phyloP scores from a whole-genome alignment of 371 early-diverging fungal species.

The Haplosporangium sp. region DNA sequence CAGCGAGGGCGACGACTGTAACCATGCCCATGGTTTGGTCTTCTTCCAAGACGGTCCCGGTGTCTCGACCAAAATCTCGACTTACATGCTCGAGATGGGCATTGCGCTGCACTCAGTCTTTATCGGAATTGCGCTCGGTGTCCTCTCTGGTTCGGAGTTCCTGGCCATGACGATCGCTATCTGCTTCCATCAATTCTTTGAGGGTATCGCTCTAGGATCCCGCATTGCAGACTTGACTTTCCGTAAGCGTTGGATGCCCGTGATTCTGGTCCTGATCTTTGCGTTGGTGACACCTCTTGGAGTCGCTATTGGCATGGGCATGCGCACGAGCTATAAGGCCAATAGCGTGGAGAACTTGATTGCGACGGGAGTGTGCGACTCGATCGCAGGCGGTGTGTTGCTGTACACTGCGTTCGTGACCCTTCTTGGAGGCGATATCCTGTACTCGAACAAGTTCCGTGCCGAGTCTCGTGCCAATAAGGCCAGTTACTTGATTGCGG shows the following conservation, averaged over 20 bases:
- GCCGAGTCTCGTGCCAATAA: conserved; percentile 56
- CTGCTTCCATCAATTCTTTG: conserved; percentile 92
- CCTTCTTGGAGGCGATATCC: conserved; percentile 76
- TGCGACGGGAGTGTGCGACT: conserved; percentile 79
- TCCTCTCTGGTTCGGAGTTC: conserved; percentile 72
- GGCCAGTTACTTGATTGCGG: conserved; percentile 60
- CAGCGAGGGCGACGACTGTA: conserved; percentile 23
- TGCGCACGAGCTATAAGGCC: conserved; percentile 67
- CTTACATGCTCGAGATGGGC: conserved; percentile 83
- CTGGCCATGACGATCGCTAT: conserved; percentile 81
- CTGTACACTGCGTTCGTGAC: conserved; percentile 83
- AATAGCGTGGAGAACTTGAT: conserved; percentile 68
- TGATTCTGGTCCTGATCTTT: conserved; percentile 58
- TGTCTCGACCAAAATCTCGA: conserved; percentile 40
- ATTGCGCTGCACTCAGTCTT: conserved; percentile 90
- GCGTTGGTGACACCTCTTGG: conserved; percentile 81
- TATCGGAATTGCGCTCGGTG: conserved; percentile 85
- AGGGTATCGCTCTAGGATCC: conserved; percentile 87
- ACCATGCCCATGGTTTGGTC: conserved; percentile 35
- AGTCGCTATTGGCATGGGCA: conserved; percentile 78
- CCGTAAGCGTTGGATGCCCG: conserved; percentile 46
- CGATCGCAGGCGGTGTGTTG: conserved; percentile 83
- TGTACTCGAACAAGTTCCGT: conserved; percentile 65
- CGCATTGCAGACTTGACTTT: conserved; percentile 71
- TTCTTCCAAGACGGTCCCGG: conserved; percentile 37